These are phyloP conservation scores for Hygrophoropsis aurantiaca DNA, from an alignment of 768 basidiomycete species.

Conservation along the genomic window DNA sequence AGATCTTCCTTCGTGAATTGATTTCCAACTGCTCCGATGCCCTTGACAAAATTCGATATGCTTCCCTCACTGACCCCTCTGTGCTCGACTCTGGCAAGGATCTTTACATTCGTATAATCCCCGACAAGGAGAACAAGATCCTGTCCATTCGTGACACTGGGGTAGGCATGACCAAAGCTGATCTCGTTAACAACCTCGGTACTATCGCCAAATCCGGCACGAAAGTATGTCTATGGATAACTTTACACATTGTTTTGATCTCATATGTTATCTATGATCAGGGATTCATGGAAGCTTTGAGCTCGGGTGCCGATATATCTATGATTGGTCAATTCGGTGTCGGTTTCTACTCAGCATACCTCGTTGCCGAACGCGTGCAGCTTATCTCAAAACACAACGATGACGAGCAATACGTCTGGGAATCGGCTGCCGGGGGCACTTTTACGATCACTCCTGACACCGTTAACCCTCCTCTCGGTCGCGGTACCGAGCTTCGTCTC, in stretches of 20 bases:
- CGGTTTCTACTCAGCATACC: constrained; percentile 99
- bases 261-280: constrained; percentile 29
- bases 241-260: constrained; percentile 4
- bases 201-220: constrained; percentile 95
- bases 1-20: constrained; percentile 98
- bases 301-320: constrained; percentile 84
- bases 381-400: constrained; percentile 99
- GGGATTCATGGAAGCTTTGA: constrained; percentile 99
- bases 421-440: constrained; percentile 99
- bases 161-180: constrained; percentile 99
- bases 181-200: constrained; percentile 98
- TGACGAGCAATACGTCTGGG: constrained; percentile 99
- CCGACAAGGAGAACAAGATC: constrained; percentile 94
- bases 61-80: constrained; percentile 90
- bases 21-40: constrained; percentile 99
- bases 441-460: constrained; percentile 98
- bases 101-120: constrained; percentile 89
- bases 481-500: constrained; percentile 90
- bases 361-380: constrained; percentile 97
- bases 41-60: constrained; percentile 98
- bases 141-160: constrained; percentile 93
- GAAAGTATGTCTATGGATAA: constrained; percentile 51
- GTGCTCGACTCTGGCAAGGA: constrained; percentile 91
- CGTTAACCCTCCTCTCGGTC: constrained; percentile 85
- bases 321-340: constrained; percentile 99